Base-by-base conservation (phyloP, 441 rosid genomes). In the Eutrema salsugineum region DNA sequence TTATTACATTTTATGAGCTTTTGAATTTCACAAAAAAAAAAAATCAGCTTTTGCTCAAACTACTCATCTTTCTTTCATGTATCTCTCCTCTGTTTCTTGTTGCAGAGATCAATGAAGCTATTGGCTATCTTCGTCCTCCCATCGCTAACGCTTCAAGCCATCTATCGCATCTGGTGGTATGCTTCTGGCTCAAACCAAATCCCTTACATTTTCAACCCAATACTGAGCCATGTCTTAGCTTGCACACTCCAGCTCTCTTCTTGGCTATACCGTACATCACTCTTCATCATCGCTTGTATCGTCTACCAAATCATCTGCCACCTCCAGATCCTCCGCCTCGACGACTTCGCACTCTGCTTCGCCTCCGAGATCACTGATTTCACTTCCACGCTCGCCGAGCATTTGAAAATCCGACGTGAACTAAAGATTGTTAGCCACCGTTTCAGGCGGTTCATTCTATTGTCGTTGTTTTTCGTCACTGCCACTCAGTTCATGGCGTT, bases 151-250 rank as follows among this genome's bases (percentile, higher is more conserved):
- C 75, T 78, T 1, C 90, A 93, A 84, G 79, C 80, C n/a, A 82
- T 82, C 17, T 91, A 93, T 74, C 82, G 87, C 38, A 83, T 93
- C 15, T 93, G 98, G 97, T 93, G 97, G 96, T 93, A 86, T 55
- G 75, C 77, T 47, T 71, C 90, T 0, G 98, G 98, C 71, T 81
- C 76, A 1, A 27, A 78, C 53, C 57, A 84, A 50, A 91, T 93
- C 61, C 94, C 97, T 42, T 89, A 85, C 75, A 66, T 80, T 0
- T 70, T 71, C 5, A 88, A 87, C 81, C 67, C 62, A 16, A 76
- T 74, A 8, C 42, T 77, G 16, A 91, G 97, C 49, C 81, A 88
- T 58, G 67, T 78, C 28, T 54, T 93, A 38, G 71, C 80, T 0
- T 93, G 97, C 77, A 54, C 83, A 2, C 74, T 93, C 79, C 96